Evolutionary conservation across 495 filamentous ascomycete species (phyloP).

Genomic region (Tricharina praecox): DNA sequence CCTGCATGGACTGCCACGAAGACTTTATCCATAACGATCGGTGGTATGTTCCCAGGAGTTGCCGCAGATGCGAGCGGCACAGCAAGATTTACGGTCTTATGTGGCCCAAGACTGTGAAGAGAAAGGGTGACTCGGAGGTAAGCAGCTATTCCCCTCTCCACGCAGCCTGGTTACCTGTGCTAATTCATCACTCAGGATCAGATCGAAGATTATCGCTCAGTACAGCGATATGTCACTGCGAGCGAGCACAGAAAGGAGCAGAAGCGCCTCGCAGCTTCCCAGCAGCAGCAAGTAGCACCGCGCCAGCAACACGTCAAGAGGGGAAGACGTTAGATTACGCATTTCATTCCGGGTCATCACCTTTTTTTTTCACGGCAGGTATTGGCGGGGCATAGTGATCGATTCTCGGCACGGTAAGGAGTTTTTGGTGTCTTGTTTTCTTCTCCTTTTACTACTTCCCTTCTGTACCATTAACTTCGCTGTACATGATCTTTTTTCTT

Average conservation of each 20-base stretch:
- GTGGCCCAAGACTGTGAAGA: constrained; percentile 87
- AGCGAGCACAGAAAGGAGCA: constrained; percentile 20
- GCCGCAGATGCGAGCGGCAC: constrained; percentile 84
- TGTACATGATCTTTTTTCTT: constrained; percentile 3
- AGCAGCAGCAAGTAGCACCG: constrained; percentile 1
- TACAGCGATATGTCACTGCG: constrained; percentile 22
- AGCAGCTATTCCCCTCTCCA: no score
- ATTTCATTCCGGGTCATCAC: constrained; percentile 1
- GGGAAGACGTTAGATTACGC: constrained; percentile 1
- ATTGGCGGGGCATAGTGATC: constrained; percentile 2
- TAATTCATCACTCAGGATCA: constrained; percentile 12
- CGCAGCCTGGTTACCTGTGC: no score
- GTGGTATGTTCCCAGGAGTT: constrained; percentile 67
- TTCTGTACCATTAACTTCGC: neutral
- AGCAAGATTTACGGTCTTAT: constrained; percentile 85
- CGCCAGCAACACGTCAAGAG: neutral
- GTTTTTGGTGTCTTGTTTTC: neutral
- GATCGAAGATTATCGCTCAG: constrained; percentile 23
- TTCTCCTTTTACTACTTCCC: neutral
- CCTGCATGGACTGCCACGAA: constrained; percentile 59
- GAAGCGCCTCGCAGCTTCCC: constrained; percentile 9
- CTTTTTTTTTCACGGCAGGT: neutral
- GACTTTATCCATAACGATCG: constrained; percentile 76
- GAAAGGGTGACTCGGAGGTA: constrained; percentile 53
- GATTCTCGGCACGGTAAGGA: constrained; percentile 2